Evolutionary conservation across 495 filamentous ascomycete genomes (phyloP).

Genomic region (Penicillium lagena): DNA sequence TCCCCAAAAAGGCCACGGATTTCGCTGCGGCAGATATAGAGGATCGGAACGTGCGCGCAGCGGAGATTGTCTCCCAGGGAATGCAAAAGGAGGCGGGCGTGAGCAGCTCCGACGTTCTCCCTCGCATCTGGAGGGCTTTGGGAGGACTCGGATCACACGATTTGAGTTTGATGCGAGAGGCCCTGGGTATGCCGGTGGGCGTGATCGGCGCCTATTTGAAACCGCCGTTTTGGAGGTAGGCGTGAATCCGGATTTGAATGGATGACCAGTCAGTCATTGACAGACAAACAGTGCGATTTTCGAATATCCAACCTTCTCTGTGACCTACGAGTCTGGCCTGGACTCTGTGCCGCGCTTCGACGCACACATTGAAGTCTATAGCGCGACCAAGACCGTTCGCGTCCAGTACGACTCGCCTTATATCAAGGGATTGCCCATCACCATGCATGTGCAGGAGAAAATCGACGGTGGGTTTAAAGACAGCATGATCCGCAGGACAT

Average conservation of each 20-base stretch:
- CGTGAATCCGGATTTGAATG: too few relatives aligned
- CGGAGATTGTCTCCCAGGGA: too few relatives aligned
- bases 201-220: conserved; percentile 5
- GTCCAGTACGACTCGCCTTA: conserved; percentile 42
- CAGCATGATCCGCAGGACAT: conserved; percentile 23
- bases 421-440: conserved; percentile 42
- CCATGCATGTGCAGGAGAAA: conserved; percentile 30
- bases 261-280: too few relatives aligned
- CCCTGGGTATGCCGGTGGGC: conserved; percentile 21
- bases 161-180: conserved; percentile 39
- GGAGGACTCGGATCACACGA: conserved; percentile 38
- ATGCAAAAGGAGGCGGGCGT: too few relatives aligned
- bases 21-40: too few relatives aligned
- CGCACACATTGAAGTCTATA: conserved; percentile 40
- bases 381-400: conserved; percentile 29
- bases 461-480: conserved; percentile 19
- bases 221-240: conserved; percentile 6
- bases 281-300: conserved; percentile 3
- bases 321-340: conserved; percentile 45
- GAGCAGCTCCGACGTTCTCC: too few relatives aligned
- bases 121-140: conserved; percentile 16
- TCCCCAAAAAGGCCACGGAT: conserved; percentile 29
- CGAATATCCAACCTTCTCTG: conserved; percentile 26
- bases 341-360: conserved; percentile 43
- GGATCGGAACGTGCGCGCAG: too few relatives aligned